phyloP scores from a whole-genome alignment of 2,329 filamentous ascomycete genomes.

The Seiridium unicorne region DNA sequence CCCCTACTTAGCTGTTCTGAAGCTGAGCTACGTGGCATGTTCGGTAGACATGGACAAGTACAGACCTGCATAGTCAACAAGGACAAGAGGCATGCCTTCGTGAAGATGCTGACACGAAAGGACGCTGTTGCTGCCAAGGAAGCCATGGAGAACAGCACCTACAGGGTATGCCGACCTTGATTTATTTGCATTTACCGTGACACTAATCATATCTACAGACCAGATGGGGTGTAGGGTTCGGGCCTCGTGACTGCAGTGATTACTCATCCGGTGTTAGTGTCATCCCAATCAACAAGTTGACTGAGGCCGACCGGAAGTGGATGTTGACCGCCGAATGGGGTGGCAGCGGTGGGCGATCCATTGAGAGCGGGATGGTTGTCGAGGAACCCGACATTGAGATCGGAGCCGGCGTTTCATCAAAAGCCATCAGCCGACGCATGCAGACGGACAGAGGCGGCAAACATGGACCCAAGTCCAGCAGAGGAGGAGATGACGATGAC shows the following conservation, averaged over 20 bases:
- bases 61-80: conserved; percentile 98
- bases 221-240: conserved; percentile 96
- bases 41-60: conserved; percentile 78
- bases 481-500: conserved; percentile 30
- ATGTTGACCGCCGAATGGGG: conserved; percentile 91
- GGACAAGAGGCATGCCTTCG: conserved; percentile 97
- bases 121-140: conserved; percentile 83
- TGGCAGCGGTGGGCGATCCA: conserved; percentile 79
- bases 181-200: background rate
- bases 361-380: conserved; percentile 82
- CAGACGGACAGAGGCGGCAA: conserved; percentile 66
- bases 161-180: conserved; percentile 57
- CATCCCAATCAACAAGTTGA: conserved; percentile 89
- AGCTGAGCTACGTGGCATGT: conserved; percentile 76
- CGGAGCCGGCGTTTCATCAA: conserved; percentile 93
- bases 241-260: conserved; percentile 94
- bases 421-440: conserved; percentile 72
- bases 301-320: conserved; percentile 97
- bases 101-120: conserved; percentile 92
- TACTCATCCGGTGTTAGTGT: conserved; percentile 89
- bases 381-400: conserved; percentile 99
- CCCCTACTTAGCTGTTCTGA: conserved; percentile 63
- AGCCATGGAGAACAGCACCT: conserved; percentile 79
- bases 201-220: conserved; percentile 53
- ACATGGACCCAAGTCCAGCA: conserved; percentile 64